Evolutionary conservation across 1,139 yeast genomes (phyloP).

Genomic region (Yamadazyma friedrichii): DNA sequence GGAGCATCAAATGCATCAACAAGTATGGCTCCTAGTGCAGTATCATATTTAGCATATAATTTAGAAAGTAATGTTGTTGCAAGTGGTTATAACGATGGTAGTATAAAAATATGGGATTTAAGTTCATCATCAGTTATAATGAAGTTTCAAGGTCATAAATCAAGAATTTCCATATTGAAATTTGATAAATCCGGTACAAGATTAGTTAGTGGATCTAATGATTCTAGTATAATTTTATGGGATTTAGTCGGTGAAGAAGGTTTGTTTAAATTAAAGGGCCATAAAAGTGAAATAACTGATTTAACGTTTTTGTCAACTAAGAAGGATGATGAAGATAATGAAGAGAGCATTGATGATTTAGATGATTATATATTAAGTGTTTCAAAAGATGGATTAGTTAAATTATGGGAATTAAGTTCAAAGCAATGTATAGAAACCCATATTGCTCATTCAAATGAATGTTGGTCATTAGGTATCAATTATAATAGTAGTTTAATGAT

Average conservation of each 20-base stretch:
- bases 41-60: slow-evolving; percentile 60
- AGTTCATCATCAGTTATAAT: slow-evolving; percentile 74
- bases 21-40: slow-evolving; percentile 60
- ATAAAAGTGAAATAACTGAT: slow-evolving; percentile 86
- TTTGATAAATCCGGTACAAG: slow-evolving; percentile 86
- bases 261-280: slow-evolving; percentile 80
- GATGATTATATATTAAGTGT: slow-evolving; percentile 75
- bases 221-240: slow-evolving; percentile 85
- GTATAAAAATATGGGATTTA: slow-evolving; percentile 89
- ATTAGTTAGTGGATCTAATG: slow-evolving; percentile 82
- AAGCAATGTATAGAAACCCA: slow-evolving; percentile 94
- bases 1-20: slow-evolving; percentile 72
- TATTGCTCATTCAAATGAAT: slow-evolving; percentile 88
- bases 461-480: slow-evolving; percentile 75
- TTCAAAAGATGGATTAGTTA: slow-evolving; percentile 86
- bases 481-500: slow-evolving; percentile 42
- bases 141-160: slow-evolving; percentile 83
- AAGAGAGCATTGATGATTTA: slow-evolving; percentile 43
- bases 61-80: slow-evolving; percentile 69
- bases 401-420: slow-evolving; percentile 87
- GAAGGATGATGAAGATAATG: slow-evolving; percentile 21
- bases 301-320: slow-evolving; percentile 42
- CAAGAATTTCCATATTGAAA: slow-evolving; percentile 62
- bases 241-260: slow-evolving; percentile 94
- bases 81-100: slow-evolving; percentile 87